phyloP scores from a whole-genome alignment of 305 asterid species.

The Plantago rigida region DNA sequence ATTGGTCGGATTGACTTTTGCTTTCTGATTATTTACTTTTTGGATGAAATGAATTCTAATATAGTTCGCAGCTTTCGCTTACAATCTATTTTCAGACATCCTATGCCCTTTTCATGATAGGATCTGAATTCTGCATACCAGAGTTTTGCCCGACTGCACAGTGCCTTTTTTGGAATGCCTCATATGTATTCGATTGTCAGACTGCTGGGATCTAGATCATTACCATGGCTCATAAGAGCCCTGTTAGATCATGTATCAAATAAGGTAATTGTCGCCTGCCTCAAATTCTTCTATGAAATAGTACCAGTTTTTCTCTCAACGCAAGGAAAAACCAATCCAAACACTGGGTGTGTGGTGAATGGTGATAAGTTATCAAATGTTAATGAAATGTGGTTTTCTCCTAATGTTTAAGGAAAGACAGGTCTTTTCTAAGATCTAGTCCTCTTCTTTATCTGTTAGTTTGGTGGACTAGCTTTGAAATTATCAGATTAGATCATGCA shows the following conservation, averaged over 20 bases:
- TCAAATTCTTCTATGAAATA: conserved; percentile 1
- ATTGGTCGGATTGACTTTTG: neutral
- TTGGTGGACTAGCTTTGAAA: neutral
- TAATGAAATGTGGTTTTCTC: too few species aligned
- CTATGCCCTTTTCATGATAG: conserved; percentile 34
- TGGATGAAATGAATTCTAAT: conserved; percentile 15
- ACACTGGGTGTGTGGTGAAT: too few species aligned
- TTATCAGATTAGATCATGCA: too few species aligned
- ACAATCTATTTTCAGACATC: conserved; percentile 9
- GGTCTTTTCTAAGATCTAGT: too few species aligned
- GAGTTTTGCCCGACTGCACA: conserved; percentile 81
- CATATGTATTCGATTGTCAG: conserved; percentile 81
- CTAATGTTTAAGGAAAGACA: too few species aligned
- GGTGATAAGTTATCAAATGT: too few species aligned
- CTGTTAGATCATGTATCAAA: conserved; percentile 78
- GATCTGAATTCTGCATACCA: conserved; percentile 95
- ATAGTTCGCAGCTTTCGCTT: conserved; percentile 8
- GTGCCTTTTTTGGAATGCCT: conserved; percentile 90
- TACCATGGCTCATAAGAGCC: conserved; percentile 98
- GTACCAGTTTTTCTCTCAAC: neutral
- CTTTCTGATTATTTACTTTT: neutral
- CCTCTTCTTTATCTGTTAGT: neutral
- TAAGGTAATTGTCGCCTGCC: conserved; percentile 52
- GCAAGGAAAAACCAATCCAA: too few species aligned
- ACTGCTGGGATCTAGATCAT: conserved; percentile 87